These are phyloP conservation scores for Ceratocystis cubensis DNA, from an alignment of 2,329 filamentous ascomycete genomes.

Conservation along the genomic window DNA sequence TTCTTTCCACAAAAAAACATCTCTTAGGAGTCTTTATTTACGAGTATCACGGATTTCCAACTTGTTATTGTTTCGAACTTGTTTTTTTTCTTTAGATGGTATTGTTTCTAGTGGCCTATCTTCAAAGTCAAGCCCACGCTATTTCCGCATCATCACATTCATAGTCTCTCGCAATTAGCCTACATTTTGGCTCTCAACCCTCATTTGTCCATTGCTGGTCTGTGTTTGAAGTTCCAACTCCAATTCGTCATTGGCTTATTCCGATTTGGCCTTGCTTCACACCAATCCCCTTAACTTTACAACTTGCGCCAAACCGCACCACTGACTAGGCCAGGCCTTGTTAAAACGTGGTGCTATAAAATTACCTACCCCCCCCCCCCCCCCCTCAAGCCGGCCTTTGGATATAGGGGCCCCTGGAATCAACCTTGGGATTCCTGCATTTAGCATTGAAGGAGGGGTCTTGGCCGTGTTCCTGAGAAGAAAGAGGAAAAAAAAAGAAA, in stretches of 20 bases:
- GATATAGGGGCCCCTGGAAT: slow-evolving; percentile 13
- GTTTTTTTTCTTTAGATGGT: slow-evolving; percentile 7
- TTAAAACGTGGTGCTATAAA: slow-evolving; percentile 9
- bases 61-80: slow-evolving; percentile 6
- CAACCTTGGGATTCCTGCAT: slow-evolving; percentile 8
- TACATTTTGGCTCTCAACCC: background rate
- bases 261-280: slow-evolving; percentile 10
- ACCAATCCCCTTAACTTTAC: background rate
- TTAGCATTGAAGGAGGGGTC: slow-evolving; percentile 20
- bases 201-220: background rate
- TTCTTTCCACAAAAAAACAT: background rate
- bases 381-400: slow-evolving; percentile 9
- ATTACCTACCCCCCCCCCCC: background rate
- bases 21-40: slow-evolving; percentile 7
- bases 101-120: background rate
- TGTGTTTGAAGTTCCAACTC: slow-evolving; percentile 3
- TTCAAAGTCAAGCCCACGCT: background rate
- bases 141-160: background rate
- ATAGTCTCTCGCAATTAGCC: slow-evolving; percentile 4
- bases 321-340: background rate
- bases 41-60: slow-evolving; percentile 2
- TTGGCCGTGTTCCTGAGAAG: slow-evolving; percentile 15
- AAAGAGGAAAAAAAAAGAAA: background rate
- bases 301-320: background rate
- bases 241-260: slow-evolving; percentile 1